Conservation (phyloP, 1,139 yeast genomes). For the Pichia sp. region DNA sequence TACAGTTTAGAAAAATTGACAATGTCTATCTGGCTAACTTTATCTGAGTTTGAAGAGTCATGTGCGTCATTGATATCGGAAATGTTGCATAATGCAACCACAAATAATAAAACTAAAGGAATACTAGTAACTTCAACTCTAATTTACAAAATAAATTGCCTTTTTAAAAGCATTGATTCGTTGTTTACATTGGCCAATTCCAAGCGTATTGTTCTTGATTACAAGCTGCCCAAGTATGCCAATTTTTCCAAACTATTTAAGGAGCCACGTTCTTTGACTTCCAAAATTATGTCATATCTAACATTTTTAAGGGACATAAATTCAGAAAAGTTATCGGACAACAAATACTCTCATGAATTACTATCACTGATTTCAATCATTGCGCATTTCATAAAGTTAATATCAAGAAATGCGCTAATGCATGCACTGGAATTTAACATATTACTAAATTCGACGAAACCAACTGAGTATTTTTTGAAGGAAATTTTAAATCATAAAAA, state of each 20-base stretch:
- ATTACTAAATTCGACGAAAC: conserved; percentile 45
- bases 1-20: conserved; percentile 60
- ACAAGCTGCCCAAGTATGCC: conserved; percentile 9
- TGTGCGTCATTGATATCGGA: conserved; percentile 88
- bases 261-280: conserved; percentile 85
- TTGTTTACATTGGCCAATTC: conserved; percentile 18
- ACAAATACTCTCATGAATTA: conserved; percentile 49
- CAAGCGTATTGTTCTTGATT: conserved; percentile 3
- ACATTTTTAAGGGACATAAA: conserved; percentile 59
- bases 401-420: conserved; percentile 73
- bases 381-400: conserved; percentile 84
- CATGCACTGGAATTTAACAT: conserved; percentile 66
- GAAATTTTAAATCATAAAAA: conserved; percentile 42
- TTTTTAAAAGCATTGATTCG: conserved; percentile 70
- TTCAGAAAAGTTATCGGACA: conserved; percentile 22
- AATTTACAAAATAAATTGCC: conserved; percentile 63
- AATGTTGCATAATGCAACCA: conserved; percentile 81
- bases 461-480: conserved; percentile 55
- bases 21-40: conserved; percentile 77
- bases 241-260: conserved; percentile 34
- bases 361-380: conserved; percentile 82
- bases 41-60: conserved; percentile 88
- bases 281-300: conserved; percentile 68
- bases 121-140: conserved; percentile 65
- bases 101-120: conserved; percentile 66